phyloP scores from a whole-genome alignment of 1,284 basidiomycete species.

The Cryptococcus floricola region DNA sequence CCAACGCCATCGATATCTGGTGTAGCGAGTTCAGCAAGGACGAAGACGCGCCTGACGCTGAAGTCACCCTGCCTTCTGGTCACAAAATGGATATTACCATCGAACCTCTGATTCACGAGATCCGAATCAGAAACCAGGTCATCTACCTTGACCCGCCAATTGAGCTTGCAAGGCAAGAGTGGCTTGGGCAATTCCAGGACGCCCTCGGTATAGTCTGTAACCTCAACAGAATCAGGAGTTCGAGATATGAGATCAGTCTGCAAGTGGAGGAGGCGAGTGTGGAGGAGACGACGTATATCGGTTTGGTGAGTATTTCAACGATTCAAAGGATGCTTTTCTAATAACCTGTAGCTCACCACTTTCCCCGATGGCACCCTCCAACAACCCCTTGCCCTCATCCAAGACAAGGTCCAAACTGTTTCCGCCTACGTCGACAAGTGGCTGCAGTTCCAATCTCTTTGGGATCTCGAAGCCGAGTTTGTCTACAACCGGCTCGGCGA shows the following conservation, averaged over 20 bases:
- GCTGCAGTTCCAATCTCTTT: slow-evolving; percentile 97
- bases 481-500: slow-evolving; percentile 89
- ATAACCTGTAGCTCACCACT: slow-evolving; percentile 60
- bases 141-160: slow-evolving; percentile 98
- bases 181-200: slow-evolving; percentile 87
- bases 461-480: slow-evolving; percentile 96
- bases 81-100: slow-evolving; percentile 40
- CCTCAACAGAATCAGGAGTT: slow-evolving; percentile 82
- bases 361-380: slow-evolving; percentile 72
- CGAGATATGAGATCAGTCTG: slow-evolving; percentile 90
- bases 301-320: slow-evolving; percentile 57
- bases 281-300: slow-evolving; percentile 74
- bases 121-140: slow-evolving; percentile 96
- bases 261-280: slow-evolving; percentile 66
- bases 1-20: slow-evolving; percentile 79
- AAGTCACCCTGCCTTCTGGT: slow-evolving; percentile 3
- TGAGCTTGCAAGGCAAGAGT: slow-evolving; percentile 84
- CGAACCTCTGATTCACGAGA: slow-evolving; percentile 84
- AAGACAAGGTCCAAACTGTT: slow-evolving; percentile 70
- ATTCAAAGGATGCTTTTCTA: neutral
- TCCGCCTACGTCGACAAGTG: slow-evolving; percentile 91
- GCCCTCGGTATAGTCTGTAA: slow-evolving; percentile 77
- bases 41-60: slow-evolving; percentile 50
- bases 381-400: slow-evolving; percentile 80
- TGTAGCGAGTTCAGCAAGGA: slow-evolving; percentile 78